Evolutionary conservation across 2,329 filamentous ascomycete genomes (phyloP).

Genomic region (Metarhizium robertsii): DNA sequence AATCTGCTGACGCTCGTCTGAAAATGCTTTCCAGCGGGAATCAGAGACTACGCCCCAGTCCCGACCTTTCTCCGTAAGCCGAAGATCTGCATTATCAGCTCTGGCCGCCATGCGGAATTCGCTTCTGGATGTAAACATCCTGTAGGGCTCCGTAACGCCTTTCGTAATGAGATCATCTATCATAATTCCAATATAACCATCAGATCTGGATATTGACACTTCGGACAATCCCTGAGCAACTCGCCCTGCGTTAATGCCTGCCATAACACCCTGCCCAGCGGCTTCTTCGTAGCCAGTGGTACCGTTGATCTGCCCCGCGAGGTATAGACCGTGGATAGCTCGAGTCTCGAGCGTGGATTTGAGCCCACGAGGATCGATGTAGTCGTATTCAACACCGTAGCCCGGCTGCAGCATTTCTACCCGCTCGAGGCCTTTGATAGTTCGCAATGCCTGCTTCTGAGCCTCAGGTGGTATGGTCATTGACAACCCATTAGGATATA

Average conservation of each 20-base stretch:
- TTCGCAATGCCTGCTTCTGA: constrained; percentile 76
- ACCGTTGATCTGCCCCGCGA: constrained; percentile 96
- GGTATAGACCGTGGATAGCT: constrained; percentile 74
- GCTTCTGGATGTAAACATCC: constrained; percentile 95
- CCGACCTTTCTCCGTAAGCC: constrained; percentile 72
- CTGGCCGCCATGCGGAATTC: constrained; percentile 91
- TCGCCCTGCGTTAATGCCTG: constrained; percentile 90
- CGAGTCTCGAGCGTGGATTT: constrained; percentile 92
- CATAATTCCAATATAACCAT: constrained; percentile 98
- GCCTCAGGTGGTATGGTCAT: constrained; percentile 92
- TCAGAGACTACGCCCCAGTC: constrained; percentile 72
- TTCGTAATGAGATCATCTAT: constrained; percentile 96
- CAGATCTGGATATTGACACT: constrained; percentile 65
- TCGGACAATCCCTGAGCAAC: constrained; percentile 55
- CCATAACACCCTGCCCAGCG: constrained; percentile 83
- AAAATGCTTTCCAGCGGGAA: constrained; percentile 63
- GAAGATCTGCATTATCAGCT: constrained; percentile 86
- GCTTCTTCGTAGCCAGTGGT: constrained; percentile 98
- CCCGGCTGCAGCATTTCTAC: constrained; percentile 89
- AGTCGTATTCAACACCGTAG: constrained; percentile 98
- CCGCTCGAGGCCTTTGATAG: constrained; percentile 78
- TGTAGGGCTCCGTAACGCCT: constrained; percentile 91
- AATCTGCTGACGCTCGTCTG: constrained; percentile 57
- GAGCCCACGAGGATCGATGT: constrained; percentile 85
- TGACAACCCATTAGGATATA: constrained; percentile 94